Conservation (phyloP, 2,329 filamentous ascomycete genomes). For the Aspergillus floridensis region DNA sequence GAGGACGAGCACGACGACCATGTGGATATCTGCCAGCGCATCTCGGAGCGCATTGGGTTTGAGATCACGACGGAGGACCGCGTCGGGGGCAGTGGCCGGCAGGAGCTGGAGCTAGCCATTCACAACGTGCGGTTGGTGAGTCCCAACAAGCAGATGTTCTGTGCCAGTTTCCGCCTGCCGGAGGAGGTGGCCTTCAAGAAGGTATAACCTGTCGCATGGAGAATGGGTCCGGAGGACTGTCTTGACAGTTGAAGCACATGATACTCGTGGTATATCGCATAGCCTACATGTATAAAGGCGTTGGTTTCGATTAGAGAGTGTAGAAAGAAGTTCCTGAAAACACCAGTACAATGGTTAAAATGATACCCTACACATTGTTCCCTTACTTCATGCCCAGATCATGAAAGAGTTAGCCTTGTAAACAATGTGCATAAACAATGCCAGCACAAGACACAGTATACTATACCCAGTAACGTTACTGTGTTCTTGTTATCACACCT, state of each 20-base stretch:
- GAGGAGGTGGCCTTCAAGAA: conserved; percentile 71
- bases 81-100: conserved; percentile 52
- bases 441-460: background rate
- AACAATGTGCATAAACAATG: too few species aligned
- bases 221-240: background rate
- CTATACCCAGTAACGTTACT: too few species aligned
- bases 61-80: conserved; percentile 56
- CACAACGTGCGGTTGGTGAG: conserved; percentile 79
- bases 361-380: background rate
- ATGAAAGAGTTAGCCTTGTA: too few species aligned
- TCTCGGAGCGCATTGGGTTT: conserved; percentile 61
- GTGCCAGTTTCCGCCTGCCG: conserved; percentile 85
- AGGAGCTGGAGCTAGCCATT: conserved; percentile 58
- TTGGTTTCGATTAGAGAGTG: background rate
- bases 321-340: background rate
- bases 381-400: background rate
- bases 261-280: conserved; percentile 14
- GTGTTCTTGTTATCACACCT: too few species aligned
- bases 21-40: conserved; percentile 63
- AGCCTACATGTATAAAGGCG: background rate
- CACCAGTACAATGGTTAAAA: background rate
- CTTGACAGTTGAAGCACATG: conserved; percentile 13
- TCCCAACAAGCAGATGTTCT: conserved; percentile 95
- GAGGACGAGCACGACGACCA: conserved; percentile 65
- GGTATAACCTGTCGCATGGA: conserved; percentile 8